A percentile compares a stretch with the other conserved stretches of the same genome.
Evolutionary conservation across 208 protist genomes (phyloP).

Genomic region (Trypanosoma lewisi): DNA sequence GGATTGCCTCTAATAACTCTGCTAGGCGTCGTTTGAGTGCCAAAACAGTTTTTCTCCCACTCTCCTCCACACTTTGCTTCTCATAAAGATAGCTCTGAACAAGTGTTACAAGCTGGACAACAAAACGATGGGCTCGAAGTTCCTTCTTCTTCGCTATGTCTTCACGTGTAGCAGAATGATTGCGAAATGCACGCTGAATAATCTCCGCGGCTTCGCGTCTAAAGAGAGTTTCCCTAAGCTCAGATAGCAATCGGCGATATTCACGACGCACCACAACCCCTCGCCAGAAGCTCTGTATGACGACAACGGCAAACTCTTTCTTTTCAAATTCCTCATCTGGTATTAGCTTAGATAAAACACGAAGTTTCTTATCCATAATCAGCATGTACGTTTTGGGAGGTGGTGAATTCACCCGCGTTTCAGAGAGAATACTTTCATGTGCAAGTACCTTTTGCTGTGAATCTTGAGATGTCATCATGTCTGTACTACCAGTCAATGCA

Average conservation of each 20-base stretch:
- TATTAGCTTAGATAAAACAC: conserved; percentile 28
- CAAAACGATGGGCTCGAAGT: conserved; percentile 24
- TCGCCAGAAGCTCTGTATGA: conserved; percentile 39
- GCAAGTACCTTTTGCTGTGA: background rate
- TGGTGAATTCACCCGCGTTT: background rate
- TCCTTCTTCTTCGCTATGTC: conserved; percentile 23
- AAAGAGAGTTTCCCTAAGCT: conserved; percentile 6
- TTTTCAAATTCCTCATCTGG: conserved; percentile 25
- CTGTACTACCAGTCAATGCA: background rate
- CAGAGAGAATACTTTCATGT: conserved; percentile 1
- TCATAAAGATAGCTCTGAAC: conserved; percentile 41
- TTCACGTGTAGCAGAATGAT: conserved; percentile 29
- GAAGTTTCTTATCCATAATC: conserved; percentile 37
- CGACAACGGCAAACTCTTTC: conserved; percentile 10
- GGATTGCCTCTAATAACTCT: conserved; percentile 13
- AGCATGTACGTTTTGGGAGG: conserved; percentile 23
- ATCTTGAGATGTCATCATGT: background rate
- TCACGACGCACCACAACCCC: conserved; percentile 19
- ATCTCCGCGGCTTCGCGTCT: conserved; percentile 27
- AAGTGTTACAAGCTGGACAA: conserved; percentile 21
- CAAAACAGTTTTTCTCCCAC: conserved; percentile 25
- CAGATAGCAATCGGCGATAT: background rate
- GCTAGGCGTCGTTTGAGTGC: conserved; percentile 18
- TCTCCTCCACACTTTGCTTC: conserved; percentile 39
- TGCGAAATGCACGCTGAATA: conserved; percentile 36